Percentiles rank a stretch among this genome's conserved stretches.
phyloP scores from a whole-genome alignment of 805 yeast genomes.

The Hanseniaspora mollemarum region DNA sequence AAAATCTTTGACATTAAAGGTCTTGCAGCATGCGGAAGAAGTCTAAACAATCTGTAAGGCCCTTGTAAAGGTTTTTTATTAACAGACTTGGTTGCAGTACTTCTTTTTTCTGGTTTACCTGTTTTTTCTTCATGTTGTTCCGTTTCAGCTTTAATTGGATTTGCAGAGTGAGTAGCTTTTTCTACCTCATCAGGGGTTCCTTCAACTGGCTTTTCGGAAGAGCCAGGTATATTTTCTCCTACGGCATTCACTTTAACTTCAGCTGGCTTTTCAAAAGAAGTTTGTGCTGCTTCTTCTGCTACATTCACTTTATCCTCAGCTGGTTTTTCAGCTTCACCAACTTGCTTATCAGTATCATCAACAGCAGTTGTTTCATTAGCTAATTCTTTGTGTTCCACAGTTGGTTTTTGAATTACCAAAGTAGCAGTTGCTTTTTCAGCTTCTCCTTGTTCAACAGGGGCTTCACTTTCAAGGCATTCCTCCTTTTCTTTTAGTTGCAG shows the following conservation, averaged over 20 bases:
- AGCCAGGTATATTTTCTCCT: not conserved
- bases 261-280: no score
- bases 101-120: conserved; percentile 22
- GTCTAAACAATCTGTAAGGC: conserved; percentile 68
- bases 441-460: conserved; percentile 6
- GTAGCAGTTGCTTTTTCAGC: conserved; percentile 1
- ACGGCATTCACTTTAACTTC: no score
- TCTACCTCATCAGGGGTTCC: not conserved
- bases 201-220: no score
- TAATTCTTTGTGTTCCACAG: not conserved
- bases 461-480: conserved; percentile 17
- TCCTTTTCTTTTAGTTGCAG: conserved; percentile 16
- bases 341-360: no score
- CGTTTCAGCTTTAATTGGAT: conserved; percentile 16
- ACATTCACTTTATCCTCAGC: not conserved
- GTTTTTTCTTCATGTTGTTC: conserved; percentile 13
- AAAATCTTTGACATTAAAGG: conserved; percentile 61
- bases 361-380: conserved; percentile 7
- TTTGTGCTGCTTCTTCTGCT: not conserved
- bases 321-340: no score
- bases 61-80: conserved; percentile 56
- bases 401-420: conserved; percentile 1
- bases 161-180: conserved; percentile 4
- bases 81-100: conserved; percentile 25
- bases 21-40: conserved; percentile 73